Conservation (phyloP, 2,329 filamentous ascomycete genomes). For the Neobulgaria alba region DNA sequence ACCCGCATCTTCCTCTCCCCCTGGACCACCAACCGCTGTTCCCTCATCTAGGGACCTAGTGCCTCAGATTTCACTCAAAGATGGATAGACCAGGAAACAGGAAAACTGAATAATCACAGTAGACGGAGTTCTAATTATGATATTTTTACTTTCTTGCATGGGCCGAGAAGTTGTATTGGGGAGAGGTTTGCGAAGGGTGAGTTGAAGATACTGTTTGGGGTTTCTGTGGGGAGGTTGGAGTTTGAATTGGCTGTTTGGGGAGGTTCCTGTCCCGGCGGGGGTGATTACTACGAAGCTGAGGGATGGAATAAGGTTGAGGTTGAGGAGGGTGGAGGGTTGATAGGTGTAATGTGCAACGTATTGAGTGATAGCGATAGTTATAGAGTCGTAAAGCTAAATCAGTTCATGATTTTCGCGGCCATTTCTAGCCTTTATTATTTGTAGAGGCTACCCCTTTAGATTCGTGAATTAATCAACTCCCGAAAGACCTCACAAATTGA, state of each 20-base stretch:
- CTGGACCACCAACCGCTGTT: conserved; percentile 47
- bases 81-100: conserved; percentile 33
- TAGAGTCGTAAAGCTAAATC: too few relatives aligned
- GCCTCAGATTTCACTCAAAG: conserved; percentile 51
- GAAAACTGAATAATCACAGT: conserved; percentile 38
- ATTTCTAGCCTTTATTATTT: too few relatives aligned
- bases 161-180: conserved; percentile 77
- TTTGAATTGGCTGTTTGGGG: conserved; percentile 17
- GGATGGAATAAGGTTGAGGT: conserved; percentile 20
- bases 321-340: conserved; percentile 18
- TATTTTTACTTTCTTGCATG: conserved; percentile 76
- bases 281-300: conserved; percentile 24
- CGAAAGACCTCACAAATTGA: too few relatives aligned
- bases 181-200: conserved; percentile 72
- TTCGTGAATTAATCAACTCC: too few relatives aligned
- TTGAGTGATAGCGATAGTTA: too few relatives aligned
- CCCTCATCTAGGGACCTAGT: conserved; percentile 54
- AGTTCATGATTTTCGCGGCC: too few relatives aligned
- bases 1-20: conserved; percentile 47
- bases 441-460: too few relatives aligned
- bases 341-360: too few relatives aligned
- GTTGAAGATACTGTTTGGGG: conserved; percentile 65
- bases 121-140: conserved; percentile 69
- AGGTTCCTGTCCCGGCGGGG: conserved; percentile 14
- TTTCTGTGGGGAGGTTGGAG: conserved; percentile 16